phyloP scores from a whole-genome alignment of 1,139 yeast species.

The Saccharomyces hybrid region DNA sequence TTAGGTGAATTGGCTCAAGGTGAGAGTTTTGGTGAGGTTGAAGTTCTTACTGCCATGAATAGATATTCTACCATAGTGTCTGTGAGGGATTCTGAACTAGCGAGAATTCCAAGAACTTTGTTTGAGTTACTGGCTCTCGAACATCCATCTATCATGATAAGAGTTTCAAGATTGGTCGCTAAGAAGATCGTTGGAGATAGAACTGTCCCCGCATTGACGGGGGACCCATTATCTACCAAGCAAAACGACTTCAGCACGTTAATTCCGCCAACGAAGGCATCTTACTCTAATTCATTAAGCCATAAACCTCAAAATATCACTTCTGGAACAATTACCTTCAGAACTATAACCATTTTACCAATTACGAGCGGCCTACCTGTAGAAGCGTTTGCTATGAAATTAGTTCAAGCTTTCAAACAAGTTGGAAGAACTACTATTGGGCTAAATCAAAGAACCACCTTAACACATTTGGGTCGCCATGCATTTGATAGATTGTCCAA shows the following conservation, averaged over 20 bases:
- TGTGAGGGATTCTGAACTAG: conserved; percentile 87
- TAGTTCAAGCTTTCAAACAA: conserved; percentile 60
- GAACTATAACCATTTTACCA: conserved; percentile 82
- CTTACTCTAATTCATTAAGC: conserved; percentile 11
- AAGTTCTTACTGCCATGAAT: conserved; percentile 77
- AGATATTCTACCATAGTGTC: conserved; percentile 74
- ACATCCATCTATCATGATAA: conserved; percentile 85
- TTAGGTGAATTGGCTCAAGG: conserved; percentile 89
- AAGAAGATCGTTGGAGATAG: conserved; percentile 41
- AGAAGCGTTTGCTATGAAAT: conserved; percentile 67
- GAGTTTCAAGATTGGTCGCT: conserved; percentile 84
- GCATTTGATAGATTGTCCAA: conserved; percentile 88
- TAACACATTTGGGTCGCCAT: conserved; percentile 78
- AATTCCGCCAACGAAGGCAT: conserved; percentile 18
- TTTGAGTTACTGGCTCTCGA: conserved; percentile 78
- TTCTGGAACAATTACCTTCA: conserved; percentile 36
- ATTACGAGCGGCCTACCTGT: conserved; percentile 75
- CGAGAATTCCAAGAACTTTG: conserved; percentile 81
- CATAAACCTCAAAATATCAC: conserved; percentile 10
- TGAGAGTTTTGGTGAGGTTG: conserved; percentile 90
- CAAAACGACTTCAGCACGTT: conserved; percentile 20
- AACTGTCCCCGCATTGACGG: conserved; percentile 10
- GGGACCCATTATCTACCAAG: conserved; percentile 12
- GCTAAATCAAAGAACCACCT: conserved; percentile 71
- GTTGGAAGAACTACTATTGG: conserved; percentile 71